These are phyloP conservation scores for Craterostigma plantagineum DNA, from an alignment of 257 asterid species.

Conservation along the genomic window DNA sequence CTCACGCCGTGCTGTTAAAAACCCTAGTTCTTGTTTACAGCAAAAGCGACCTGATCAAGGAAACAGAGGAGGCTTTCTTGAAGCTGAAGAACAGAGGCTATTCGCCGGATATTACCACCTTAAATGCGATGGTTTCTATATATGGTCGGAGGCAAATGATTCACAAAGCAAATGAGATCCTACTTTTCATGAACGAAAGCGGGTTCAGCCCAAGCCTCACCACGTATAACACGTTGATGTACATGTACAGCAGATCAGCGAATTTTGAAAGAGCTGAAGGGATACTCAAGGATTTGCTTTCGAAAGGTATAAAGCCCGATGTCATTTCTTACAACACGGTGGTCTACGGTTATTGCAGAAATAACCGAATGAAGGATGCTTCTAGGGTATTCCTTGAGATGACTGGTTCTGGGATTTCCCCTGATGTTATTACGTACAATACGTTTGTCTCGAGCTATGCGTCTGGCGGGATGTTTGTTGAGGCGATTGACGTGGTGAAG, in stretches of 20 bases:
- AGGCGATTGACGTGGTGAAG: constrained; percentile 58
- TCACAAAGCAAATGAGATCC: constrained; percentile 42
- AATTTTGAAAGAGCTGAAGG: constrained; percentile 55
- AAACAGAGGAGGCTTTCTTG: constrained; percentile 60
- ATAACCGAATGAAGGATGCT: constrained; percentile 61
- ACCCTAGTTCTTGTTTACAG: constrained; percentile 77
- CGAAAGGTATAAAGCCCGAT: constrained; percentile 53
- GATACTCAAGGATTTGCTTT: constrained; percentile 40
- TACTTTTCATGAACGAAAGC: constrained; percentile 34
- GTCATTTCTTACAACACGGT: constrained; percentile 71
- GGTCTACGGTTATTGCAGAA: constrained; percentile 73
- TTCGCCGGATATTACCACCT: constrained; percentile 41
- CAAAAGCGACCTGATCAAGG: constrained; percentile 51
- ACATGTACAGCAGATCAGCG: constrained; percentile 63
- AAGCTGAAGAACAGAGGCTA: constrained; percentile 47
- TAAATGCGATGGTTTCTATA: constrained; percentile 75
- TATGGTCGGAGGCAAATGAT: constrained; percentile 72
- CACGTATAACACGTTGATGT: constrained; percentile 74
- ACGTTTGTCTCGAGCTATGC: constrained; percentile 68
- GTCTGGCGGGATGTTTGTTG: constrained; percentile 60
- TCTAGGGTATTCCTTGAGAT: constrained; percentile 58
- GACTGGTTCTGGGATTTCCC: constrained; percentile 38
- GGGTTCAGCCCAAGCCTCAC: constrained; percentile 66
- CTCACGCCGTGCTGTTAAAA: constrained; percentile 43
- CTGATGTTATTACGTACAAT: constrained; percentile 72